Conservation (phyloP, 2,329 filamentous ascomycete genomes). For the Sphaerulina vaccinii region DNA sequence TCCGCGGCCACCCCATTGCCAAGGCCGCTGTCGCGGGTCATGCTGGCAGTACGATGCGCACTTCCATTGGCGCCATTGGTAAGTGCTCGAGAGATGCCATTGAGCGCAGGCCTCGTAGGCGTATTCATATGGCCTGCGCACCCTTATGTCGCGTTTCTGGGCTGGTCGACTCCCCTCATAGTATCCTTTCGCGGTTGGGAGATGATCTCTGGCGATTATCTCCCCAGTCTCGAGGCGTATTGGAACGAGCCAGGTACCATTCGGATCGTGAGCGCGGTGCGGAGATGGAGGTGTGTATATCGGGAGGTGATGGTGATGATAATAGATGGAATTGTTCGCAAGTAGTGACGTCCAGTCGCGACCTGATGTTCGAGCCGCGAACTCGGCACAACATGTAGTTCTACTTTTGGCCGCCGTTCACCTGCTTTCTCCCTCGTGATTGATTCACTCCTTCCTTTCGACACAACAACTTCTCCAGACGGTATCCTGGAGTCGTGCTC, state of each 20-base stretch:
- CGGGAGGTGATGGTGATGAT: background rate
- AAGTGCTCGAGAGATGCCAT: conserved; percentile 28
- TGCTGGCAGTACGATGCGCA: conserved; percentile 41
- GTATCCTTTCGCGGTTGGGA: background rate
- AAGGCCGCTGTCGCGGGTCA: conserved; percentile 40
- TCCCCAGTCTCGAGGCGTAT: background rate
- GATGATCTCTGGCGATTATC: background rate
- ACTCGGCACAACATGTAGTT: conserved; percentile 2
- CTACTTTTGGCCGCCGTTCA: background rate
- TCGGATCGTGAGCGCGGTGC: conserved; percentile 22
- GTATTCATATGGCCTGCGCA: conserved; percentile 34
- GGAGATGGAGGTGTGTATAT: conserved; percentile 20
- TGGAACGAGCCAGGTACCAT: conserved; percentile 23
- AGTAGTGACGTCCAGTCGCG: background rate
- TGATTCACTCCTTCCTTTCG: no score
- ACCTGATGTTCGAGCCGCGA: background rate
- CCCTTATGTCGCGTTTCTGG: conserved; percentile 18
- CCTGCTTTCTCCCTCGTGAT: no score
- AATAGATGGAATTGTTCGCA: background rate
- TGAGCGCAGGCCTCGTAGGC: conserved; percentile 42
- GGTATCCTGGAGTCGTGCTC: no score
- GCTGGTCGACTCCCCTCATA: conserved; percentile 11
- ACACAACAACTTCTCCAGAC: no score
- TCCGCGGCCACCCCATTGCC: conserved; percentile 27
- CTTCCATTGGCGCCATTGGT: conserved; percentile 37